Conservation (phyloP, 768 basidiomycete species). For the Sporobolomyces phaffii region DNA sequence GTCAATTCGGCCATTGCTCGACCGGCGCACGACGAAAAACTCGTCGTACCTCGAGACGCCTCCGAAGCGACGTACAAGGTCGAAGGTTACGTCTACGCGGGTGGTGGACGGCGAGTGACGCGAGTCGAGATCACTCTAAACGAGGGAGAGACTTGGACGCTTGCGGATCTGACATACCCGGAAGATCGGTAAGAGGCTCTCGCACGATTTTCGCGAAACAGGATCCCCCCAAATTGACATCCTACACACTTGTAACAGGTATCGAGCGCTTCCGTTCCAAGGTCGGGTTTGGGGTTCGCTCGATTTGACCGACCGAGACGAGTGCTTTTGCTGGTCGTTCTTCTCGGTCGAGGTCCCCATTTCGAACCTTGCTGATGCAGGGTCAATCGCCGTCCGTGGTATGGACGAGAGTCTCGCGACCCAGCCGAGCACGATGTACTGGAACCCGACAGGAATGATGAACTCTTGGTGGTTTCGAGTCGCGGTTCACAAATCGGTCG, state of each 20-base stretch:
- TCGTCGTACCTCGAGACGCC: neutral
- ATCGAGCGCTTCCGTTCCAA: conserved; percentile 46
- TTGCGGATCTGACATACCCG: conserved; percentile 52
- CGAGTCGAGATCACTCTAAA: conserved; percentile 59
- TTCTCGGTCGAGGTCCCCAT: conserved; percentile 52
- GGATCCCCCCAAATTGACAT: no score
- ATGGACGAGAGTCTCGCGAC: conserved; percentile 56
- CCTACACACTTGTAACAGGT: no score
- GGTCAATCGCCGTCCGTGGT: conserved; percentile 53
- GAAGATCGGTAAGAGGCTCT: conserved; percentile 51
- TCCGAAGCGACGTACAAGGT: conserved; percentile 48
- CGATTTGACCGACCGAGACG: conserved; percentile 53
- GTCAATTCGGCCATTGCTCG: conserved; percentile 57
- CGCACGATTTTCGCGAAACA: no score
- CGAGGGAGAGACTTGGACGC: conserved; percentile 53
- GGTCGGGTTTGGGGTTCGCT: conserved; percentile 53
- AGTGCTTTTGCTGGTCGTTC: conserved; percentile 59
- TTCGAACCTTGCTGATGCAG: conserved; percentile 45
- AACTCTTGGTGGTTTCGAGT: conserved; percentile 57
- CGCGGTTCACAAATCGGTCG: conserved; percentile 48
- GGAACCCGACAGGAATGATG: conserved; percentile 23
- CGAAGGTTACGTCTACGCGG: conserved; percentile 60
- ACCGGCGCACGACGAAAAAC: conserved; percentile 56
- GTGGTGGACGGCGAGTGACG: conserved; percentile 57
- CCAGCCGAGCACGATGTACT: conserved; percentile 57